Base-by-base conservation (phyloP, 257 asterid genomes). In the Solanum clarkiae region DNA sequence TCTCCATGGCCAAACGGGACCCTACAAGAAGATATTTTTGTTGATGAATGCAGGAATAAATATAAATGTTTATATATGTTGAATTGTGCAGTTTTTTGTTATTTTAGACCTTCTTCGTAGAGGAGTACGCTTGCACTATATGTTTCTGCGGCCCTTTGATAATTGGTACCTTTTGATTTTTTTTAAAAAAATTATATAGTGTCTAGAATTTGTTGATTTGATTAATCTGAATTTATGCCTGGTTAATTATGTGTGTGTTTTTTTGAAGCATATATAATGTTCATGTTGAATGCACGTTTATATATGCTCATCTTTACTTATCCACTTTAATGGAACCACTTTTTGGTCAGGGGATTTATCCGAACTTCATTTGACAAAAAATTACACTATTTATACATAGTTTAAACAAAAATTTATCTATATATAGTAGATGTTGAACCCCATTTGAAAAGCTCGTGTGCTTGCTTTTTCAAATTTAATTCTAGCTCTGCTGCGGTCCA, bases 291-390 rank as follows among this genome's bases (percentile, higher is more conserved):
- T 60, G 42, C 42, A 36, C 42, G 42, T 4, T 36, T 36, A 36
- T 36, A 36, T 36, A 36, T 36, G 40, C 6, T 36, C 6, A 36
- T 36, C 0, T 36, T 36, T 36, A 36, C 6, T 36, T 36, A 4
- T 36, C 6, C 42, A 36, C 42, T 36, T 4, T 36, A 4, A 4
- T 36, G 42, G 40, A 36, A 6, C 6, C 42, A 32, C 36, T 2
- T 2, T 32, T 32, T 32, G 1, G 4, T 0, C 0, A 3, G 4
- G 36, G 0, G 36, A 29, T 29, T 29, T 0, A 29, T 29, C 3
- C 2, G 2, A 29, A 29, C 32, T 29, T 0, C 40, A 36, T 32
- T 36, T 4, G 40, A 36, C 0, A 0, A 4, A 29, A 36, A 36
- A 36, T 36, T 36, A 36, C 0, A 36, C 7, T 36, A 36, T 36